Percentiles rank a stretch among this genome's conserved stretches.
phyloP scores from a whole-genome alignment of 73 alveolate genomes.

The Paramecium tetraurelia region DNA sequence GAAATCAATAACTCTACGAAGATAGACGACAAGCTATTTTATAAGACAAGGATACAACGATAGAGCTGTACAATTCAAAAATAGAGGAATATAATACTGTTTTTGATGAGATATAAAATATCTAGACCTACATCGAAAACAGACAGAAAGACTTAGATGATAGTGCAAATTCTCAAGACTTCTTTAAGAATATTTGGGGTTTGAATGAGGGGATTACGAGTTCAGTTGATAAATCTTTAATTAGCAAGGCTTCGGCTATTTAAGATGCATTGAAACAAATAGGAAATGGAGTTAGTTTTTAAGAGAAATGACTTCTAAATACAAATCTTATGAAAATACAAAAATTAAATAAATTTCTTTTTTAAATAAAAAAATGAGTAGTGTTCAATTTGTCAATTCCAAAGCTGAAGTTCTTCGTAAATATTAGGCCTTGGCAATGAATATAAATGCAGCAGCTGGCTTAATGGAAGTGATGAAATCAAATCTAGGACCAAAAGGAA shows the following conservation, averaged over 20 bases:
- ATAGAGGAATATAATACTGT: background rate
- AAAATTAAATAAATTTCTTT: background rate
- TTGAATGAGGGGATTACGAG: background rate
- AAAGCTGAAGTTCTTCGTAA: slow-evolving; percentile 91
- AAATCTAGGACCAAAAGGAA: slow-evolving; percentile 97
- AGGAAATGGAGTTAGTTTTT: background rate
- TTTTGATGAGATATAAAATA: background rate
- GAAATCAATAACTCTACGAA: background rate
- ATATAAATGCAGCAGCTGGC: slow-evolving; percentile 91
- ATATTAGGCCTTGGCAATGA: slow-evolving; percentile 92
- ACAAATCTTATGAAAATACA: background rate
- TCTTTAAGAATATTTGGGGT: background rate
- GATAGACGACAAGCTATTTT: background rate
- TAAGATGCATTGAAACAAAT: slow-evolving; percentile 11
- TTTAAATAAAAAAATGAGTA: slow-evolving; percentile 68
- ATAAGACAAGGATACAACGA: background rate
- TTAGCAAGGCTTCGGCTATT: background rate
- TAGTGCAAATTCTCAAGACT: background rate
- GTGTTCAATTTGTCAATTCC: slow-evolving; percentile 85
- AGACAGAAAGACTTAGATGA: background rate
- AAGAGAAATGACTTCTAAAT: background rate
- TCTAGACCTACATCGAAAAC: background rate
- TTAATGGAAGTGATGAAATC: slow-evolving; percentile 89
- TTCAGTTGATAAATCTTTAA: background rate
- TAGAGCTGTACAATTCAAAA: background rate